Base-by-base conservation (phyloP, 2,329 filamentous ascomycete species). In the Ramularia collo-cygni region DNA sequence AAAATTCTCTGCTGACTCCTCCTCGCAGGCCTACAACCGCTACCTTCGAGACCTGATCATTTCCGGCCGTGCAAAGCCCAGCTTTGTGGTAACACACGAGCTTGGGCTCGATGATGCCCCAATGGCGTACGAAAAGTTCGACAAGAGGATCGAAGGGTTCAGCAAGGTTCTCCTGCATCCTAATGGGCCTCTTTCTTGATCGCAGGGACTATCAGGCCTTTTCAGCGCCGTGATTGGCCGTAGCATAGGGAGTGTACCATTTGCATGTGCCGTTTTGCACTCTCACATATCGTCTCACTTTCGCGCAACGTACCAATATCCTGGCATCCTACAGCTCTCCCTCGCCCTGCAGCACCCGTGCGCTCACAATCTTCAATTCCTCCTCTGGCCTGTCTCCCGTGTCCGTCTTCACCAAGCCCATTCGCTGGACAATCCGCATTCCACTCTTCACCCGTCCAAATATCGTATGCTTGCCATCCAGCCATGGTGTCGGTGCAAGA, bases 401-500 rank as follows among this genome's bases (percentile, higher is more conserved):
- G 16, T 79, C 85, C 1, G 88, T 95, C 68, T 84, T 86, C 35
- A 95, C 87, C 42, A 92, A 62, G 0, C 89, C 92, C 77, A 98
- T 85, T 51, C 87, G 75, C 69, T 86, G 81, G 18, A 96, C 80
- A n/a, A 90, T 73, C 41, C 75, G 71, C 75, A 96, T 78, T 0
- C 92, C 92, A 39, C 67, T 76, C 68, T 84, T 89, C 28, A 98
- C 88, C 38, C 90, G 71, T 1, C 92, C 92, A 60, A 98, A 98
- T 52, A 98, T 93, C 8, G 89, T 94, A 63, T 98, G 90, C 65
- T 95, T 95, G 15, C 89, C 88, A 65, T 98, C 92, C 44, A 98
- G 67, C 90, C 90, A 96, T 1, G 92, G 92, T 12, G 92, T 90
- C 4, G 90, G 90, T 6, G 88, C 90, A 24, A 96, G 72, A 0